Evolutionary conservation across 1,284 basidiomycete species (phyloP).

Genomic region (Singerocomus inundabilis): DNA sequence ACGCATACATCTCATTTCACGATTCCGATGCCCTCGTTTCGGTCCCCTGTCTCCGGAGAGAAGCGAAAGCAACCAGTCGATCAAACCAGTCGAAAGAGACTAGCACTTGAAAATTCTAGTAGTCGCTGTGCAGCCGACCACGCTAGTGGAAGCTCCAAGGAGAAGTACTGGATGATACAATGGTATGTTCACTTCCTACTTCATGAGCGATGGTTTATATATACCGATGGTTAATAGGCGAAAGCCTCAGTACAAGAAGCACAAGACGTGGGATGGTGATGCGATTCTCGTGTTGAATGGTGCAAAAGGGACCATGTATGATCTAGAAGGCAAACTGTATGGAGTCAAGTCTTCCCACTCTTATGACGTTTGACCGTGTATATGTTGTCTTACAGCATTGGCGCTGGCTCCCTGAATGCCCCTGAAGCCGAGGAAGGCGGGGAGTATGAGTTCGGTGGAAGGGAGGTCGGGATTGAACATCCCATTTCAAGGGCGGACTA

Average conservation of each 20-base stretch:
- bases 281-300: conserved; percentile 59
- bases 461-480: conserved; percentile 70
- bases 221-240: conserved; percentile 47
- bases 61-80: conserved; percentile 32
- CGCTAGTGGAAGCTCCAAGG: conserved; percentile 10
- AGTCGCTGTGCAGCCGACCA: conserved; percentile 12
- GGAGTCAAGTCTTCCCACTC: conserved; percentile 16
- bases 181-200: conserved; percentile 43
- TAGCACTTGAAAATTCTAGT: conserved; percentile 27
- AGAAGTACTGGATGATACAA: conserved; percentile 68
- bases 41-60: conserved; percentile 23
- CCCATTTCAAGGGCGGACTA: conserved; percentile 56
- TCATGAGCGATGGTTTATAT: not conserved
- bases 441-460: conserved; percentile 60
- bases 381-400: conserved; percentile 33
- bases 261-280: conserved; percentile 92
- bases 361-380: conserved; percentile 5
- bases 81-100: conserved; percentile 35
- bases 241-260: conserved; percentile 77
- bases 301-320: conserved; percentile 52
- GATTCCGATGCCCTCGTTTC: conserved; percentile 16
- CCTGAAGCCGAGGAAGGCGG: conserved; percentile 46
- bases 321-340: conserved; percentile 61
- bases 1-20: not conserved
- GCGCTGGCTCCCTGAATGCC: conserved; percentile 40